Evolutionary conservation across 2,329 filamentous ascomycete genomes (phyloP).

Genomic region (Biscogniauxia mediterranea): DNA sequence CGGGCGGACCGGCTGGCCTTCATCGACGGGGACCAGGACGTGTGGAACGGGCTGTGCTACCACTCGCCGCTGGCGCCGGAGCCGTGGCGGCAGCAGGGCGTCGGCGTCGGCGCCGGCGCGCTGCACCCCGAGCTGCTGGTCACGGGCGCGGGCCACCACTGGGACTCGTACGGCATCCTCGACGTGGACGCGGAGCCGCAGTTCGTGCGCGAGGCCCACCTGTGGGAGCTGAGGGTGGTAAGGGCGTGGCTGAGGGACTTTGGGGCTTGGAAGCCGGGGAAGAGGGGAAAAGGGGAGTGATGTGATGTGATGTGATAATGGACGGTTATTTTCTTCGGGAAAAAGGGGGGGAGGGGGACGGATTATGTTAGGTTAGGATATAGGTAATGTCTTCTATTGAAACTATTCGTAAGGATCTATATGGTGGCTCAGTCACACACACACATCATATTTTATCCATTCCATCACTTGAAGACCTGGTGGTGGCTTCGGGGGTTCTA

Average conservation of each 20-base stretch:
- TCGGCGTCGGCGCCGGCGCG: no score
- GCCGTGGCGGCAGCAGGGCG: slow-evolving; percentile 32
- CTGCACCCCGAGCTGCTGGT: slow-evolving; percentile 50
- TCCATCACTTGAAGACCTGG: no score
- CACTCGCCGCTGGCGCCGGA: slow-evolving; percentile 41
- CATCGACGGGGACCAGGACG: slow-evolving; percentile 51
- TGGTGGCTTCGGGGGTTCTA: no score
- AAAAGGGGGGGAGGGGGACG: no score
- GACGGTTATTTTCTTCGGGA: no score
- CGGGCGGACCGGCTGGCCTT: slow-evolving; percentile 47
- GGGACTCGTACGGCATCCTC: slow-evolving; percentile 43
- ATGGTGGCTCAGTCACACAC: no score
- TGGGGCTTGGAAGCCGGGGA: slow-evolving; percentile 21
- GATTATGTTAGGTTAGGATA: no score
- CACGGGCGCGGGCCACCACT: slow-evolving; percentile 50
- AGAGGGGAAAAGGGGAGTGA: not conserved
- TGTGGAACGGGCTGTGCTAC: slow-evolving; percentile 52
- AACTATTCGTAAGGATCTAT: no score
- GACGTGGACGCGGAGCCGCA: slow-evolving; percentile 46
- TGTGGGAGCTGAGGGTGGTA: slow-evolving; percentile 51
- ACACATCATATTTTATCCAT: no score
- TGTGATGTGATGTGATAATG: no score
- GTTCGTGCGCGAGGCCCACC: slow-evolving; percentile 49
- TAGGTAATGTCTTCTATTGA: no score
- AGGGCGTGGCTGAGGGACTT: slow-evolving; percentile 43